phyloP scores from a whole-genome alignment of 2,329 filamentous ascomycete species.

The Grosmannia penicillata region DNA sequence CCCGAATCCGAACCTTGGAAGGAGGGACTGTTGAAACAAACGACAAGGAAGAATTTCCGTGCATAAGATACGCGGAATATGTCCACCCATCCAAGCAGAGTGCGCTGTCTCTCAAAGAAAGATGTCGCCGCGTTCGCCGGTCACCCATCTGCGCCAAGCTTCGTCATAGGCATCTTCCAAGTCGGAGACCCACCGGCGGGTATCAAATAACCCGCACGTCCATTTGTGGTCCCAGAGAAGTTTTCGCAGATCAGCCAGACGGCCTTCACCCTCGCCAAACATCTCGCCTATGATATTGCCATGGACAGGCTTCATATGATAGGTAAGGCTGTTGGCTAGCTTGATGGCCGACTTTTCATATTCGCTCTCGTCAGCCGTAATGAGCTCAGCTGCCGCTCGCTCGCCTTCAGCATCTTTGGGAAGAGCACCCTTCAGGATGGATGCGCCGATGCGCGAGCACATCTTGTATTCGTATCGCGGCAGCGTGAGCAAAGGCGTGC shows the following conservation, averaged over 20 bases:
- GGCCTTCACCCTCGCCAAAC: conserved; percentile 44
- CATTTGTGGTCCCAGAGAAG: conserved; percentile 74
- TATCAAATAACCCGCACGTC: conserved; percentile 82
- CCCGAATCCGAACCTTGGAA: too few relatives aligned
- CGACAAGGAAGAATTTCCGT: neutral
- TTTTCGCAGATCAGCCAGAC: conserved; percentile 64
- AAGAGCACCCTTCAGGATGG: conserved; percentile 78
- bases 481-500: conserved; percentile 79
- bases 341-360: conserved; percentile 68
- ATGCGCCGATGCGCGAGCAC: conserved; percentile 96
- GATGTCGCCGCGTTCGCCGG: conserved; percentile 81
- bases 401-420: conserved; percentile 56
- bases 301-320: conserved; percentile 20
- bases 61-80: too few relatives aligned
- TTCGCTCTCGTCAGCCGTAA: conserved; percentile 61
- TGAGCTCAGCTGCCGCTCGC: conserved; percentile 57
- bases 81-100: too few relatives aligned
- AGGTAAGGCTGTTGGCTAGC: conserved; percentile 49
- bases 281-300: conserved; percentile 16
- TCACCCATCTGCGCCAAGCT: conserved; percentile 81
- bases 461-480: conserved; percentile 95
- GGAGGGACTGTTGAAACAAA: too few relatives aligned
- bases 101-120: too few relatives aligned
- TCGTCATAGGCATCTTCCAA: conserved; percentile 77
- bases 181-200: conserved; percentile 77